Conservation (phyloP, 139 green algal species). For the Limnomonas spitsbergensis region DNA sequence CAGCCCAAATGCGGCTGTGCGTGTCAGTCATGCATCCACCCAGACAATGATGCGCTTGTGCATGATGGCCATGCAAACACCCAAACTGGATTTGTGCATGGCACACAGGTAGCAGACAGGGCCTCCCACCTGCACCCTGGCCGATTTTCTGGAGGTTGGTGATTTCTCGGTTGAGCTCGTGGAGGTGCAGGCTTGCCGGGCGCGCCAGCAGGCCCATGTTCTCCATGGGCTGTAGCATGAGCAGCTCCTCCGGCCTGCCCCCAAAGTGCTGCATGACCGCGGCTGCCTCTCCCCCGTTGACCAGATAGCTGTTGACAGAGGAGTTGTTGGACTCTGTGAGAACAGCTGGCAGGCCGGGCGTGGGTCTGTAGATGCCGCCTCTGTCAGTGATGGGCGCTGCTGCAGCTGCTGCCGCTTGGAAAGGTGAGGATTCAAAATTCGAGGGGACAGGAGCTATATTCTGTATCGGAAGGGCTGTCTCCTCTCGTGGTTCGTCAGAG, state of each 20-base stretch:
- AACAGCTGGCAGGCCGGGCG: not conserved
- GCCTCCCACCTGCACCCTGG: slow-evolving; percentile 11
- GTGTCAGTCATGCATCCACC: no score
- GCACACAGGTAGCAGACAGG: no score
- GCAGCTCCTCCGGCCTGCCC: slow-evolving; percentile 10
- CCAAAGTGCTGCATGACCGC: not conserved
- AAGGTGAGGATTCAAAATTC: not conserved
- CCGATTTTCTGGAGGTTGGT: slow-evolving; percentile 17
- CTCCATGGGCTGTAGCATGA: slow-evolving; percentile 12
- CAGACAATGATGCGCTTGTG: no score
- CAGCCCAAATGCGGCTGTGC: no score
- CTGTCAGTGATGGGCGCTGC: not conserved
- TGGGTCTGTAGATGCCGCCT: not conserved
- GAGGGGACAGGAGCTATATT: not conserved
- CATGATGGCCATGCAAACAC: no score
- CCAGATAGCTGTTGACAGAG: not conserved
- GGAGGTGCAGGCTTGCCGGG: slow-evolving; percentile 8
- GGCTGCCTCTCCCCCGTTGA: not conserved
- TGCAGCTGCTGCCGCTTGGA: not conserved
- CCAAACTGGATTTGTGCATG: no score
- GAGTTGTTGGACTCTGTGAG: not conserved
- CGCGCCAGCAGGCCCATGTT: slow-evolving; percentile 17
- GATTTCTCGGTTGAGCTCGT: slow-evolving; percentile 12
- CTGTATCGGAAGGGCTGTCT: not conserved
- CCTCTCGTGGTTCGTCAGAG: no score